These are phyloP conservation scores for Cladophialophora chaetospira DNA, from an alignment of 2,329 filamentous ascomycete genomes.

Conservation along the genomic window DNA sequence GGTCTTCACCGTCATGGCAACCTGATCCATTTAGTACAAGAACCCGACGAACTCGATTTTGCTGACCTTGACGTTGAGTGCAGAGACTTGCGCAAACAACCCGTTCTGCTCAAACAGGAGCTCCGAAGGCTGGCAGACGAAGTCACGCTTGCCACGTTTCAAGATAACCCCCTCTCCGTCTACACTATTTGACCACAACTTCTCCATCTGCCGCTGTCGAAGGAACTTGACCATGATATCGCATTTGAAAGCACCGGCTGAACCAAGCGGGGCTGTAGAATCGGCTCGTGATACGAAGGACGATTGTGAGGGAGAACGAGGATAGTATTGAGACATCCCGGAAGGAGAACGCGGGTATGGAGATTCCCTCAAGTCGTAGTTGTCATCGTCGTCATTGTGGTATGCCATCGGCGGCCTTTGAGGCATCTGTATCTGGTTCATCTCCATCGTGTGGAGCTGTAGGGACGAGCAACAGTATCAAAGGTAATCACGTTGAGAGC, in stretches of 20 bases:
- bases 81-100: conserved; percentile 37
- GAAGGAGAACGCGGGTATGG: neutral
- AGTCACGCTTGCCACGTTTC: conserved; percentile 53
- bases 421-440: conserved; percentile 1
- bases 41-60: conserved; percentile 39
- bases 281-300: neutral
- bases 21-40: conserved; percentile 51
- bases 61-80: conserved; percentile 36
- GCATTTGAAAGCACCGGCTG: conserved; percentile 6
- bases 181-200: conserved; percentile 7
- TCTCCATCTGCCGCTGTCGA: conserved; percentile 18
- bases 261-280: neutral
- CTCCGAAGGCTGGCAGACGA: conserved; percentile 53
- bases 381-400: neutral
- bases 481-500: neutral
- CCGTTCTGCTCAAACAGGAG: conserved; percentile 49
- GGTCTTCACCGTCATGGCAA: conserved; percentile 69
- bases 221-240: conserved; percentile 16
- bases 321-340: neutral
- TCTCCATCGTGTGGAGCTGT: neutral
- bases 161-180: conserved; percentile 55
- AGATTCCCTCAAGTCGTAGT: neutral
- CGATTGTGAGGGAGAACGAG: neutral
- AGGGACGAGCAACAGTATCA: neutral
- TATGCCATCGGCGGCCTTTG: conserved; percentile 1